Evolutionary conservation across 208 protist species (phyloP).

Genomic region (Histomonas meleagridis): DNA sequence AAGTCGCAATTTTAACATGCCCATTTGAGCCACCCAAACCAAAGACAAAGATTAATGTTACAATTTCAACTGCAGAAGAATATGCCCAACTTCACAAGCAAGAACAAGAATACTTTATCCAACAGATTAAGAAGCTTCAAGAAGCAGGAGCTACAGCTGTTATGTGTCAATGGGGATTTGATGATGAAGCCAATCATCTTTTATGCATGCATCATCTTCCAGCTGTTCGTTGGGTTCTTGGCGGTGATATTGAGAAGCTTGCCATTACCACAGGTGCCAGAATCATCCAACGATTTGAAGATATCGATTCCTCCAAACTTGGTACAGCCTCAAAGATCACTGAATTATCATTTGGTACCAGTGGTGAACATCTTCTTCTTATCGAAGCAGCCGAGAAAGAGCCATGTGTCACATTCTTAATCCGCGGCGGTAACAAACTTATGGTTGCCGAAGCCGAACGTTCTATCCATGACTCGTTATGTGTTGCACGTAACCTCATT

Average conservation of each 20-base stretch:
- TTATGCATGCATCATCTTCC: conserved; percentile 91
- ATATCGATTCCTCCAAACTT: conserved; percentile 87
- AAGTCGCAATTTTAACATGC: conserved; percentile 97
- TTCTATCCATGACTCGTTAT: conserved; percentile 97
- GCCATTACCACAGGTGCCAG: conserved; percentile 95
- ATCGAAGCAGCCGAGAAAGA: conserved; percentile 94
- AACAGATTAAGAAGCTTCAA: conserved; percentile 75
- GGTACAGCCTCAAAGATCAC: conserved; percentile 64
- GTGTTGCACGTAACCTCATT: conserved; percentile 97
- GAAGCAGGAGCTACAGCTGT: conserved; percentile 87
- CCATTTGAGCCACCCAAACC: conserved; percentile 99
- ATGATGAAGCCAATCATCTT: conserved; percentile 99
- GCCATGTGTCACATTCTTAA: conserved; percentile 95
- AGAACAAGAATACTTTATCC: conserved; percentile 93
- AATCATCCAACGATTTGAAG: conserved; percentile 95
- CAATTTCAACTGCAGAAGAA: conserved; percentile 67
- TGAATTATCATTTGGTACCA: conserved; percentile 62
- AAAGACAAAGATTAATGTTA: conserved; percentile 97
- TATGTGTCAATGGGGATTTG: conserved; percentile 99
- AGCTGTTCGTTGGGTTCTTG: conserved; percentile 97
- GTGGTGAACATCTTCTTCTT: conserved; percentile 79
- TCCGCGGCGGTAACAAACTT: conserved; percentile 98
- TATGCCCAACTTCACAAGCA: conserved; percentile 69
- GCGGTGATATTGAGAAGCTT: conserved; percentile 97
- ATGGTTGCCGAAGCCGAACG: conserved; percentile 98